Base-by-base conservation (phyloP, 1,284 basidiomycete species). In the Anthracocystis setariae region DNA sequence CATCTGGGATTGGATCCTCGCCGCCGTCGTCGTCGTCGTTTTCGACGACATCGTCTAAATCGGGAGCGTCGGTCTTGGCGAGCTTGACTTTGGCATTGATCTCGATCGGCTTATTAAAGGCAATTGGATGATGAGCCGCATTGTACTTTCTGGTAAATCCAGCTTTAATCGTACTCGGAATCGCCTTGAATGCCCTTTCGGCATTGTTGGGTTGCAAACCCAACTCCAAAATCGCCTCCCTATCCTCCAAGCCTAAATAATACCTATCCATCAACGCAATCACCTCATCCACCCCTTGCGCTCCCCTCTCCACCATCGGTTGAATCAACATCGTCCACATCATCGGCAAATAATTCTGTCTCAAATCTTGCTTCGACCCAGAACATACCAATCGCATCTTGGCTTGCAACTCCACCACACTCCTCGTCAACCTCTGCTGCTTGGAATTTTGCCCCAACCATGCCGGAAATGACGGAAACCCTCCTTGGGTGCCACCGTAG, bases 371-470 rank as follows among this genome's bases (percentile, higher is more conserved):
- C 81, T 90, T 90, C 83, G 94, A 89, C 1, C 92, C 94, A 1
- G 93, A 94, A 0, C 94, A 91, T 73, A 91, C 91, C 47, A 98
- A 86, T 1, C 96, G 89, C 94, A 98, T 97, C 52, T 91, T 90
- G 51, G 93, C 91, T 82, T 98, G 95, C 18, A 98, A 89, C 69
- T 98, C 96, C 24, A 89, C 88, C 20, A 98, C 86, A 67, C 92
- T 90, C 45, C 94, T 88, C 49, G 83, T 86, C 5, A 98, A 86
- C 78, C 96, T 95, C 70, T 84, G 86, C 83, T 92, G 90, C 80
- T 94, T 97, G 46, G 94, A 97, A 82, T 98, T 98, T 81, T 98
- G 93, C 12, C 95, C 95, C 8, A 98, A 89, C 93, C 54, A 68
- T 29, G 58, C 42, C 1, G 76, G 76, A 58, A 79, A 81, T 44